These are phyloP conservation scores for Macrotyloma uniflorum DNA, from an alignment of 306 rosid genomes.

Conservation along the genomic window DNA sequence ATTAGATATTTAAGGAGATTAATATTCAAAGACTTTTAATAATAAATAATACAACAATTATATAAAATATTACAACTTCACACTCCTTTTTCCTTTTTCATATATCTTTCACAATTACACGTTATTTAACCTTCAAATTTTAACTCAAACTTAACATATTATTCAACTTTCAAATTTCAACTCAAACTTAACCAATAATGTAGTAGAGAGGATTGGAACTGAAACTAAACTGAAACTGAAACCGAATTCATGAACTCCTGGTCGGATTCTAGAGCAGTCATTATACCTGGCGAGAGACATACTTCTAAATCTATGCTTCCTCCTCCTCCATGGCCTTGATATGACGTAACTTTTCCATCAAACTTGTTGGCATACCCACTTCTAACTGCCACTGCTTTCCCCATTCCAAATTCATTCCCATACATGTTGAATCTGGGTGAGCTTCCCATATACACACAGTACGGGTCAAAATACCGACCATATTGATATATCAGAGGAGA, in stretches of 20 bases:
- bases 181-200: no score
- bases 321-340: constrained; percentile 49
- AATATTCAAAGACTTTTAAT: no score
- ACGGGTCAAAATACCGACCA: constrained; percentile 20
- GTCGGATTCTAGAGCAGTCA: constrained; percentile 57
- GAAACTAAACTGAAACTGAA: no score
- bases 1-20: no score
- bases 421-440: constrained; percentile 59
- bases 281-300: constrained; percentile 40
- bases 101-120: no score
- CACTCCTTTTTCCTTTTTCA: no score
- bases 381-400: constrained; percentile 52
- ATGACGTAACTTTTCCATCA: constrained; percentile 47
- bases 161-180: no score
- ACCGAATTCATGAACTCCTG: constrained; percentile 47
- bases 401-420: constrained; percentile 71
- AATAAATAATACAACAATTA: no score
- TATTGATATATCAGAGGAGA: constrained; percentile 9
- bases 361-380: constrained; percentile 62
- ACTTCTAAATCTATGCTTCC: constrained; percentile 68
- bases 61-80: no score
- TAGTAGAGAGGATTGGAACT: no score
- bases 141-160: no score
- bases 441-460: constrained; percentile 51
- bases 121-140: no score